Base-by-base conservation (phyloP, 352 stramenopile species). In the Phytophthora nicotianae region DNA sequence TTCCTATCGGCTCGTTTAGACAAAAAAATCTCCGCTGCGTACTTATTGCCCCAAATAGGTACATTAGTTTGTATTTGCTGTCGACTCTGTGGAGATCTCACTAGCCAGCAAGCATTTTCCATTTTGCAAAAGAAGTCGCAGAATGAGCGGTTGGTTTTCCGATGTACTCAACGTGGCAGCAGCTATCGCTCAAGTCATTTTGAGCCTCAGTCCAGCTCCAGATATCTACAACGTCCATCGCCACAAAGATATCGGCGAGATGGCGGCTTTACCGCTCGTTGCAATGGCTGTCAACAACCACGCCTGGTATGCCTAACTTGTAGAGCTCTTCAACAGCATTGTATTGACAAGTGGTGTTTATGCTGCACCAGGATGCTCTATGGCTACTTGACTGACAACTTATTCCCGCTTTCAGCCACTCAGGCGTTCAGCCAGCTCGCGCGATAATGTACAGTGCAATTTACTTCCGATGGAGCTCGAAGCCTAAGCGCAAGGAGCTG, bases 341-440 rank as follows among this genome's bases (percentile, higher is more conserved):
- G 16, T 7, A 2, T 40, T 38, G 5, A 32, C 59, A 67, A 38
- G 9, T 38, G 13, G 8, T 38, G 32, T 10, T 38, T 38, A 10
- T 38, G 32, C 32, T 38, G 32, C 32, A 38, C 8, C 32, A 38
- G 59, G 59, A 56, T 62, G 51, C 24, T 62, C 26, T 72, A 75
- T 33, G 64, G 62, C 14, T 69, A 65, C 32, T 49, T 72, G 29
- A 23, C 53, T 5, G 48, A 48, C 63, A 72, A 56, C 32, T 58
- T 68, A 20, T 72, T 75, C 38, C 68, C 63, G 21, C 56, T 75
- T 19, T 72, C 72, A 6, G 41, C 38, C 8, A 64, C 58, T 5
- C 60, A 62, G 40, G 35, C 65, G 13, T 66, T 75, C 40, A 62
- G 51, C 23, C 50, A 64, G 29, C 8, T 42, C 4, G 51, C 59